Evolutionary conservation across 2,329 filamentous ascomycete species (phyloP).

Genomic region (Xylariaceae sp.): DNA sequence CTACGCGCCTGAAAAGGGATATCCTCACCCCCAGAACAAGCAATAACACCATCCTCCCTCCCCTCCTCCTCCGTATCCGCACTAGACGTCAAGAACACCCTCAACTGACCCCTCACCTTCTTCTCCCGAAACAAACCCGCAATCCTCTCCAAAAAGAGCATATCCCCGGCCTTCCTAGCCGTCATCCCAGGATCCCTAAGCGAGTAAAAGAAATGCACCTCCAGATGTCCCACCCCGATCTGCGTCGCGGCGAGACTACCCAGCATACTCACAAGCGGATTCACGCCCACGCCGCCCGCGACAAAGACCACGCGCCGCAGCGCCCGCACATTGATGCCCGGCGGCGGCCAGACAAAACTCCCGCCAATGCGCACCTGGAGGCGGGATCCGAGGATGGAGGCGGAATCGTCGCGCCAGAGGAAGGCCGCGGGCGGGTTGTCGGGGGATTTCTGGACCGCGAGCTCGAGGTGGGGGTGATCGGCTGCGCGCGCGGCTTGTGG

Average conservation of each 20-base stretch:
- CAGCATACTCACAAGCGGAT: slow-evolving; percentile 72
- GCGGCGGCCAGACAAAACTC: slow-evolving; percentile 73
- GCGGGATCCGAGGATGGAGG: slow-evolving; percentile 48
- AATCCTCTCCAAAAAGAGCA: slow-evolving; percentile 51
- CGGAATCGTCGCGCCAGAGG: slow-evolving; percentile 57
- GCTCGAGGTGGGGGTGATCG: slow-evolving; percentile 55
- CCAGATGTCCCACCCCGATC: slow-evolving; percentile 15
- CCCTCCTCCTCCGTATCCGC: background rate
- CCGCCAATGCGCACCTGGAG: slow-evolving; percentile 71
- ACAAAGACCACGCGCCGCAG: slow-evolving; percentile 64
- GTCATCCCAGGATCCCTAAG: slow-evolving; percentile 34
- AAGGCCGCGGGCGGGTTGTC: slow-evolving; percentile 69
- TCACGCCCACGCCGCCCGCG: slow-evolving; percentile 78
- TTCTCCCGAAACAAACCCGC: slow-evolving; percentile 36
- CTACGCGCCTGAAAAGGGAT: slow-evolving; percentile 37
- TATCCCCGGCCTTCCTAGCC: slow-evolving; percentile 25
- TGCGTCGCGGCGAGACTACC: slow-evolving; percentile 43
- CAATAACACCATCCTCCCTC: background rate
- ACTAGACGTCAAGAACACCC: slow-evolving; percentile 43
- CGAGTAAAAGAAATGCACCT: slow-evolving; percentile 61
- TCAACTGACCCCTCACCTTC: slow-evolving; percentile 37
- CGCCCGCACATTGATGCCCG: slow-evolving; percentile 36
- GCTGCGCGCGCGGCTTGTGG: slow-evolving; percentile 50
- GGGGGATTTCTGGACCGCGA: slow-evolving; percentile 69
- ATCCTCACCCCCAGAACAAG: background rate